Conservation (phyloP, 345 rosid genomes). For the Erysimum cheiranthoides region DNA sequence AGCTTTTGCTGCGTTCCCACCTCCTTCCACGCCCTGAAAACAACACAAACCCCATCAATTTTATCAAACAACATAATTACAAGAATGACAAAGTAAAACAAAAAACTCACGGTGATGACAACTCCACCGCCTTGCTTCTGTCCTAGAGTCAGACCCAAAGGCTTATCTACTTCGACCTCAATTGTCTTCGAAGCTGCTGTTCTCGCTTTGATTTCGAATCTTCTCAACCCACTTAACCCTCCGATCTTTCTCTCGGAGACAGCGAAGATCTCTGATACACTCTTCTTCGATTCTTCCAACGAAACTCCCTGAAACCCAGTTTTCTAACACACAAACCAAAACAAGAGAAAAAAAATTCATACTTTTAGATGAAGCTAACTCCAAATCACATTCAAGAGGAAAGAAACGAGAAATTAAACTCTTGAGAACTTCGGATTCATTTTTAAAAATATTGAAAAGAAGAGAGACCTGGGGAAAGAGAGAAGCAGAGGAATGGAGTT, state of each 20-base stretch:
- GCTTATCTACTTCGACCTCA: constrained; percentile 98
- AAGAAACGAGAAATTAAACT: background rate
- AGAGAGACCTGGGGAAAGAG: constrained; percentile 33
- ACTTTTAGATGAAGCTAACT: constrained; percentile 29
- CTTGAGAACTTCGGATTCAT: background rate
- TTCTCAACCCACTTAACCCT: constrained; percentile 29
- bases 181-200: constrained; percentile 77
- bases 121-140: constrained; percentile 93
- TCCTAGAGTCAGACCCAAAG: constrained; percentile 88
- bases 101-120: constrained; percentile 73
- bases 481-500: constrained; percentile 35
- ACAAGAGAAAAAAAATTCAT: background rate
- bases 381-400: constrained; percentile 20
- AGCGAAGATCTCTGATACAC: constrained; percentile 51
- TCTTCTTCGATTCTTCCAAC: constrained; percentile 65
- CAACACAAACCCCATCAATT: background rate
- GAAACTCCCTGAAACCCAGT: constrained; percentile 69
- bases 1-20: constrained; percentile 95
- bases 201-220: constrained; percentile 64
- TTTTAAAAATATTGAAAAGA: background rate
- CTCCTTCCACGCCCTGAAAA: constrained; percentile 81
- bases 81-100: constrained; percentile 5
- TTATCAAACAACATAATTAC: background rate
- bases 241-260: constrained; percentile 42
- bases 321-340: constrained; percentile 49